These are phyloP conservation scores for Pseudogymnoascus sp. DNA, from an alignment of 2,329 filamentous ascomycete genomes.

Conservation along the genomic window DNA sequence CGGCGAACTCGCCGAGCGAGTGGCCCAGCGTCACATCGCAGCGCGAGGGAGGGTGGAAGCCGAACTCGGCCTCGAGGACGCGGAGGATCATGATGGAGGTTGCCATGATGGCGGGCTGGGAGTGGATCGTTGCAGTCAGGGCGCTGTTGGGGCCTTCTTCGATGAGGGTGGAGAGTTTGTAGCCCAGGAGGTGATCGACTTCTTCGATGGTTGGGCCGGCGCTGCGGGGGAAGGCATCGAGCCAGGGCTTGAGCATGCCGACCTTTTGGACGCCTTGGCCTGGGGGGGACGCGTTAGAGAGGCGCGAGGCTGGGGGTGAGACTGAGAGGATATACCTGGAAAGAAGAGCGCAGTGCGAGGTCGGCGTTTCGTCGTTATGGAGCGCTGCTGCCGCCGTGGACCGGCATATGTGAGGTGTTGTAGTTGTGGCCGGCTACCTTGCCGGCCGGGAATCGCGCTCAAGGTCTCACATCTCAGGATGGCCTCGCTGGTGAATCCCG, in stretches of 20 bases:
- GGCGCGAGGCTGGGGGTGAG: background rate
- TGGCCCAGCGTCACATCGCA: slow-evolving; percentile 83
- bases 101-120: slow-evolving; percentile 94
- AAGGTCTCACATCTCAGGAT: slow-evolving; percentile 6
- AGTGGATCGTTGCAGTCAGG: slow-evolving; percentile 76
- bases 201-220: slow-evolving; percentile 72
- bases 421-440: background rate
- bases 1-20: slow-evolving; percentile 87
- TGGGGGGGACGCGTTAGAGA: slow-evolving; percentile 29
- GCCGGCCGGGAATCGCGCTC: background rate
- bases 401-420: background rate
- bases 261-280: slow-evolving; percentile 85
- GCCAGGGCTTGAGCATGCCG: slow-evolving; percentile 79
- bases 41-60: slow-evolving; percentile 60
- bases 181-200: slow-evolving; percentile 69
- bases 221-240: slow-evolving; percentile 74
- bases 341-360: slow-evolving; percentile 38
- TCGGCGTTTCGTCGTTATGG: slow-evolving; percentile 5
- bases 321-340: slow-evolving; percentile 27
- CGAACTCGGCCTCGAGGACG: slow-evolving; percentile 77
- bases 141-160: slow-evolving; percentile 67
- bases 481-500: background rate
- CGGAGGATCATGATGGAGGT: slow-evolving; percentile 84
- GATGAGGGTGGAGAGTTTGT: slow-evolving; percentile 70
- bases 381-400: background rate